phyloP scores from a whole-genome alignment of 768 basidiomycete species.

The Nidularia pulvinata region DNA sequence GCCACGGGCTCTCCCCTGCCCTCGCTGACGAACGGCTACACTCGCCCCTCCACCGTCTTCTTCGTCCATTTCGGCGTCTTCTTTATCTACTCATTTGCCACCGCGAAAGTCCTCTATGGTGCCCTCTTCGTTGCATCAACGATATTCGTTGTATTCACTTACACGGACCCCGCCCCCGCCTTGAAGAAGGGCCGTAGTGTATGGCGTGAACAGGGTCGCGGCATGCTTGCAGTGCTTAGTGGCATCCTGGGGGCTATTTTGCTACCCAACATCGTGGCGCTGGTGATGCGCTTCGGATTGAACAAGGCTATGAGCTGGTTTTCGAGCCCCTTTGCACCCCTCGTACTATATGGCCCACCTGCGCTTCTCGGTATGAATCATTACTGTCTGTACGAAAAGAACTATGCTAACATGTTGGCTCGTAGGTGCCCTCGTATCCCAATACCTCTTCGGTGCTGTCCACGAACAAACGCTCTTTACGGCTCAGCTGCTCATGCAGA shows the following conservation, averaged over 20 bases:
- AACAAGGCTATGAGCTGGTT: constrained; percentile 88
- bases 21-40: constrained; percentile 47
- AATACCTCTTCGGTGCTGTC: constrained; percentile 51
- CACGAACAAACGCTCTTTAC: constrained; percentile 64
- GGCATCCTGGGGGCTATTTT: constrained; percentile 59
- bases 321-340: constrained; percentile 58
- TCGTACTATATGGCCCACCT: constrained; percentile 76
- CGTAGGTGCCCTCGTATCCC: constrained; percentile 62
- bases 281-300: constrained; percentile 61
- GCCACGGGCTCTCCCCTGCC: constrained; percentile 71
- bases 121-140: constrained; percentile 46
- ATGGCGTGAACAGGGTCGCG: constrained; percentile 37
- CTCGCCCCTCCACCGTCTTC: constrained; percentile 73
- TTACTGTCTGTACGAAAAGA: background rate
- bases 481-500: constrained; percentile 60
- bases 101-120: constrained; percentile 66
- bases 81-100: constrained; percentile 72
- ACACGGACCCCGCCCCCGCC: constrained; percentile 31
- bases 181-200: constrained; percentile 23
- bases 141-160: constrained; percentile 34
- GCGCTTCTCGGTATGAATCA: constrained; percentile 61
- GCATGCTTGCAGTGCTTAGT: constrained; percentile 44
- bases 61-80: constrained; percentile 70
- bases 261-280: constrained; percentile 70
- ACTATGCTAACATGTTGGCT: background rate